These are phyloP conservation scores for Tetragonia tetragonoides DNA, from an alignment of 148 eudicot species.

Conservation along the genomic window DNA sequence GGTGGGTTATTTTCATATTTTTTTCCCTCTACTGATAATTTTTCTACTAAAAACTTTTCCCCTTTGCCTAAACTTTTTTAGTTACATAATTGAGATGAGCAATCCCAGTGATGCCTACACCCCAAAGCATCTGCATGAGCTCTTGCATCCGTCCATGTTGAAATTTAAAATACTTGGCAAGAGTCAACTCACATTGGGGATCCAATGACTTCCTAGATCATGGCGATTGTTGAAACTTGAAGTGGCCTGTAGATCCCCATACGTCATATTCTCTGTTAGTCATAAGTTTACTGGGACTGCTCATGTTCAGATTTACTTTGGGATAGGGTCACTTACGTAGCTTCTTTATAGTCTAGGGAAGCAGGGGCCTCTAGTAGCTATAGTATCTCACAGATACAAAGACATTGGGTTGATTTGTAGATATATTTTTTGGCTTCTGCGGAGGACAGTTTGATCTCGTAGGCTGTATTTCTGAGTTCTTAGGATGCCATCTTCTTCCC, in stretches of 20 bases:
- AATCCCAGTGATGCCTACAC: background rate
- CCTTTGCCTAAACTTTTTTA: background rate
- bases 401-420: no score
- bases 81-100: background rate
- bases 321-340: no score
- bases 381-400: no score
- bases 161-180: slow-evolving; percentile 5
- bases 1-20: slow-evolving; percentile 49
- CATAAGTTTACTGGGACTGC: background rate
- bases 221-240: background rate
- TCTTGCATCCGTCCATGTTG: slow-evolving; percentile 11
- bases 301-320: no score
- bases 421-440: no score
- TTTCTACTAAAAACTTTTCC: background rate
- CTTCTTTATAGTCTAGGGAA: no score
- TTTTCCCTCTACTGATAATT: background rate
- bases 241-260: background rate
- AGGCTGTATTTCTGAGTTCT: no score
- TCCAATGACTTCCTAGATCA: slow-evolving; percentile 10
- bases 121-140: background rate
- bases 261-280: background rate
- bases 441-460: no score
- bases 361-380: no score
- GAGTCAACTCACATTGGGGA: background rate
- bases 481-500: background rate